Percentiles rank a stretch among this genome's conserved stretches.
phyloP scores from a whole-genome alignment of 2,329 filamentous ascomycete species.

The Capronia coronata region DNA sequence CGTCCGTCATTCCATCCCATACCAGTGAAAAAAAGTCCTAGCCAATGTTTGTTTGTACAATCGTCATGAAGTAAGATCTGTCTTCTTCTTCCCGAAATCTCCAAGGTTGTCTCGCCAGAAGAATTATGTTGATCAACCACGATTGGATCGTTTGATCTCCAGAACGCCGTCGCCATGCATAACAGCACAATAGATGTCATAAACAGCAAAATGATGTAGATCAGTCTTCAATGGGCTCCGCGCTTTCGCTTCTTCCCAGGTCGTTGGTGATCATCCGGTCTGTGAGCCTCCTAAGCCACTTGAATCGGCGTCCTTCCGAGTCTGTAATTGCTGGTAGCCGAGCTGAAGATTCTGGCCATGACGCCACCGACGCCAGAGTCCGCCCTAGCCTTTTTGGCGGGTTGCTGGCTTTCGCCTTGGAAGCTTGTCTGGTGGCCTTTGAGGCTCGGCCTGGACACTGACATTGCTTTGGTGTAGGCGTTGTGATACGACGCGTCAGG shows the following conservation, averaged over 20 bases:
- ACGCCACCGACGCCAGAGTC: constrained; percentile 34
- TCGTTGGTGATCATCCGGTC: neutral
- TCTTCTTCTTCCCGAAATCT: neutral
- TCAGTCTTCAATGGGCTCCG: neutral
- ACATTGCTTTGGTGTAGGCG: constrained; percentile 13
- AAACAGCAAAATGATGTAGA: neutral
- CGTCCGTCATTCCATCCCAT: neutral
- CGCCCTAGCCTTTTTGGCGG: constrained; percentile 39
- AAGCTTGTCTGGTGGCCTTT: constrained; percentile 31
- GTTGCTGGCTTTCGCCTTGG: constrained; percentile 32
- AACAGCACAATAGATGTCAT: constrained; percentile 4
- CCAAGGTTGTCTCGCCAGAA: no score
- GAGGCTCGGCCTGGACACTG: constrained; percentile 25
- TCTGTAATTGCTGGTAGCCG: constrained; percentile 37
- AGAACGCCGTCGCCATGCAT: constrained; percentile 24
- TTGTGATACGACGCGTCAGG: constrained; percentile 28
- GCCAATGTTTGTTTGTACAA: constrained; percentile 2
- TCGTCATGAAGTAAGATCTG: neutral
- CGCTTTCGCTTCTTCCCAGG: constrained; percentile 5
- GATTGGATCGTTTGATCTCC: no score
- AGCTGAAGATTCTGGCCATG: constrained; percentile 40
- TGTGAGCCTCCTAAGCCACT: constrained; percentile 12
- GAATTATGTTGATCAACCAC: no score
- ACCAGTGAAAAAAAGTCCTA: neutral
- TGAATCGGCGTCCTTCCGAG: constrained; percentile 26